Evolutionary conservation across 2,329 filamentous ascomycete species (phyloP), one percentile per base, ranked within the genome.

Genomic region (Drechslerella stenobrocha): DNA sequence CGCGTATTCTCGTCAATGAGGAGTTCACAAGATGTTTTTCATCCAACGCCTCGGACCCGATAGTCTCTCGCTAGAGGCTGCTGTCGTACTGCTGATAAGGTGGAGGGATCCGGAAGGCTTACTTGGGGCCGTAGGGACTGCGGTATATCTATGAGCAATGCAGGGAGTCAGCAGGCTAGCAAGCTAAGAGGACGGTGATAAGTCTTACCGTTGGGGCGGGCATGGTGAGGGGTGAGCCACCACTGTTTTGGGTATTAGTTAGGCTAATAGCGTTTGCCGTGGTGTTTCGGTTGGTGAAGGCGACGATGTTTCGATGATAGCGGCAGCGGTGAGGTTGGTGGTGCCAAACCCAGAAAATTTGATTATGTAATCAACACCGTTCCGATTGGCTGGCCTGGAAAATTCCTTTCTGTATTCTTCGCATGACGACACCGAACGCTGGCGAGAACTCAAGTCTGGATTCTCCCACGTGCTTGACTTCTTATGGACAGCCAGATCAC

Each of bases 51-150:
- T 32, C 24, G 15, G 3, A 4, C 34, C 34, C 15, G 11, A 37
- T 37, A 13, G 11, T 9, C 11, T 13, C 34, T 5, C 15, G 11
- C n/a, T n/a, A n/a, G n/a, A n/a, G n/a, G n/a, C n/a, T n/a, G n/a
- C n/a, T n/a, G n/a, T n/a, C n/a, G n/a, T n/a, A n/a, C n/a, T n/a
- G n/a, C n/a, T n/a, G n/a, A n/a, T n/a, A n/a, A n/a, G n/a, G n/a
- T 46, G 23, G 13, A 9, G 26, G 24, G 47, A 20, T 35, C 23
- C 42, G 15, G 37, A 26, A 8, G 47, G 42, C 69, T 70, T 70
- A 73, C 72, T 71, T 73, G 24, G 72, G 72, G 46, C 71, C 72
- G 50, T 70, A 70, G 34, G 67, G 69, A 52, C 63, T 67, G 13
- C 55, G 55, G 34, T 67, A 67, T 26, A 9, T 8, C 55, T 67